Conservation (phyloP, 148 eudicot species). For the Chenopodium berlandieri region DNA sequence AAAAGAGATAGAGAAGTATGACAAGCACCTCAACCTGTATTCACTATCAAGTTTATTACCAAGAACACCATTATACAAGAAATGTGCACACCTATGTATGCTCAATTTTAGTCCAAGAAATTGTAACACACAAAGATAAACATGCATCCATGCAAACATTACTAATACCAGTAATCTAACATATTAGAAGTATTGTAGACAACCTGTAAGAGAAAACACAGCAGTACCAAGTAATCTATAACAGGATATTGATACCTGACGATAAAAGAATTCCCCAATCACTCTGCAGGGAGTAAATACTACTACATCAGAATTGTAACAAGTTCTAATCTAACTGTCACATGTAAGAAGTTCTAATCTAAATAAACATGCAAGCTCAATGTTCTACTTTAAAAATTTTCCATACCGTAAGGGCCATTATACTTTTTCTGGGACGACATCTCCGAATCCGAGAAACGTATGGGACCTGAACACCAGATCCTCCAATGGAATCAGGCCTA, state of each 20-base stretch:
- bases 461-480: slow-evolving; percentile 86
- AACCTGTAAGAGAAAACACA: background rate
- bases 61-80: background rate
- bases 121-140: background rate
- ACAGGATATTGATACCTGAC: background rate
- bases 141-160: background rate
- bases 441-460: slow-evolving; percentile 84
- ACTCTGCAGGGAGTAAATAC: background rate
- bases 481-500: slow-evolving; percentile 86
- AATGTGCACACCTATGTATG: background rate
- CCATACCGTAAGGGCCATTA: slow-evolving; percentile 60
- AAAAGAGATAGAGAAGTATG: background rate
- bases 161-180: background rate
- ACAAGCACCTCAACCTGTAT: background rate
- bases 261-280: background rate
- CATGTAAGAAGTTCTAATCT: background rate
- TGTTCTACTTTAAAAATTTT: background rate
- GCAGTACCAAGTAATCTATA: background rate
- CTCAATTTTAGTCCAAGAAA: background rate
- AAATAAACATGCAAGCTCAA: background rate
- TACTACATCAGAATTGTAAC: background rate
- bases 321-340: background rate
- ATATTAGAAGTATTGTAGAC: background rate
- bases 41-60: background rate
- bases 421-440: slow-evolving; percentile 85